A percentile compares a stretch with the other conserved stretches of the same genome.
Conservation (phyloP, 2,329 filamentous ascomycete species). For the Cladosporium phlei region DNA sequence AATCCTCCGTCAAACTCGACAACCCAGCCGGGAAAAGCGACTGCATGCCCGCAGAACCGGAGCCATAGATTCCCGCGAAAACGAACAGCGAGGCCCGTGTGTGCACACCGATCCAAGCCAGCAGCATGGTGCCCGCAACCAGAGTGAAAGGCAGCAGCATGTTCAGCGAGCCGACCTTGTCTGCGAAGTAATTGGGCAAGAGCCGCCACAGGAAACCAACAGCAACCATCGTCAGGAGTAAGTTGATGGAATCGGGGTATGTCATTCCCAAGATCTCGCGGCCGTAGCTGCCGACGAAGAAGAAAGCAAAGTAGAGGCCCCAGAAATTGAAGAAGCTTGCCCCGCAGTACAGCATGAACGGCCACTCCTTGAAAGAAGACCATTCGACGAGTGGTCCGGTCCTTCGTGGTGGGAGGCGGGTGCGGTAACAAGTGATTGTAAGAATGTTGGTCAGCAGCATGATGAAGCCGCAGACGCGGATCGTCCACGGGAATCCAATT, state of each 20-base stretch:
- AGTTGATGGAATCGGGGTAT: slow-evolving; percentile 47
- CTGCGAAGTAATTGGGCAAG: slow-evolving; percentile 50
- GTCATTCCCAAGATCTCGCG: slow-evolving; percentile 39
- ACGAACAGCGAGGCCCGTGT: slow-evolving; percentile 36
- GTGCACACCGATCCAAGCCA: slow-evolving; percentile 53
- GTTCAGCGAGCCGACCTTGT: slow-evolving; percentile 54
- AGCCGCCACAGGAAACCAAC: slow-evolving; percentile 54
- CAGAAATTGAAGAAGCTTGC: slow-evolving; percentile 47
- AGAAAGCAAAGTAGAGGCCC: slow-evolving; percentile 32
- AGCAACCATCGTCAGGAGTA: slow-evolving; percentile 56
- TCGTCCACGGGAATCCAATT: slow-evolving; percentile 53
- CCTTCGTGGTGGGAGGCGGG: slow-evolving; percentile 41
- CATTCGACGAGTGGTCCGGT: slow-evolving; percentile 41
- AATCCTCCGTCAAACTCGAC: slow-evolving; percentile 42
- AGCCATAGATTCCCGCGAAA: slow-evolving; percentile 44
- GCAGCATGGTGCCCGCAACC: slow-evolving; percentile 46
- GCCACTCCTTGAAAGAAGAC: slow-evolving; percentile 37
- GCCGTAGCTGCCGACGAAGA: slow-evolving; percentile 41
- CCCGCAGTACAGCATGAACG: slow-evolving; percentile 39
- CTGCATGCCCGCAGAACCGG: slow-evolving; percentile 42
- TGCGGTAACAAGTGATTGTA: slow-evolving; percentile 27
- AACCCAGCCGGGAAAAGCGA: slow-evolving; percentile 42
- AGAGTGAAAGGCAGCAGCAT: slow-evolving; percentile 49
- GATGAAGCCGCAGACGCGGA: slow-evolving; percentile 49
- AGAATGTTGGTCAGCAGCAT: slow-evolving; percentile 31